Evolutionary conservation across 306 rosid genomes (phyloP).

Genomic region (Dryas drummondii): DNA sequence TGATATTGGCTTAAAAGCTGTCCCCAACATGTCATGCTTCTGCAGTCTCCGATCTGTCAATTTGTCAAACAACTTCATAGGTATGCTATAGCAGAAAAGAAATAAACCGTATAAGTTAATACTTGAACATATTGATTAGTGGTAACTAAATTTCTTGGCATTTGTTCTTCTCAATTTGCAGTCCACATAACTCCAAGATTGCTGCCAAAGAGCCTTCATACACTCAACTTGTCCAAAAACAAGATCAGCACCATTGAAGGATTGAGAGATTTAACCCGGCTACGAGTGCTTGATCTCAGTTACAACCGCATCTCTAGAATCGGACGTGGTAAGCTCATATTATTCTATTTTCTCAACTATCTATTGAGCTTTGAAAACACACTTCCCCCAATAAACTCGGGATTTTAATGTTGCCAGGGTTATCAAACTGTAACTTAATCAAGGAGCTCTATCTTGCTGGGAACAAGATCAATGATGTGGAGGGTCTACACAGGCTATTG

Average conservation of each 20-base stretch:
- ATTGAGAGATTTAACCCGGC: conserved; percentile 61
- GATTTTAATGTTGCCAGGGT: conserved; percentile 45
- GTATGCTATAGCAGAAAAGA: conserved; percentile 34
- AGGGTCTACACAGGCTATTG: conserved; percentile 83
- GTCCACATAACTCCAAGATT: conserved; percentile 65
- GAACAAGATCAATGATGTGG: conserved; percentile 81
- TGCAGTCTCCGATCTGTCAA: conserved; percentile 67
- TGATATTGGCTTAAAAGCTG: conserved; percentile 59
- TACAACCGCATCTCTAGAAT: conserved; percentile 79
- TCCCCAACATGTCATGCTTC: conserved; percentile 72
- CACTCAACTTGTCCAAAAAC: conserved; percentile 81
- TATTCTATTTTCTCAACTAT: background rate
- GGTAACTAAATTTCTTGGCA: conserved; percentile 23
- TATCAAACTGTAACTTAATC: conserved; percentile 63
- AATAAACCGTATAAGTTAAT: background rate
- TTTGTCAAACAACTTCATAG: conserved; percentile 77
- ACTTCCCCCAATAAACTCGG: background rate
- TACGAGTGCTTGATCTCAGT: conserved; percentile 76
- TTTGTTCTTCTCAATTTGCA: conserved; percentile 34
- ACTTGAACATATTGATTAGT: background rate
- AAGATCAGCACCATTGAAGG: conserved; percentile 70
- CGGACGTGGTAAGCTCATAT: conserved; percentile 61
- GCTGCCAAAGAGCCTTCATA: conserved; percentile 78
- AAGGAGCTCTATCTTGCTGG: conserved; percentile 83
- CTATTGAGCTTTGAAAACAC: background rate